These are phyloP conservation scores for Teunomyces aglyptinius DNA, from an alignment of 805 yeast species.

Conservation along the genomic window DNA sequence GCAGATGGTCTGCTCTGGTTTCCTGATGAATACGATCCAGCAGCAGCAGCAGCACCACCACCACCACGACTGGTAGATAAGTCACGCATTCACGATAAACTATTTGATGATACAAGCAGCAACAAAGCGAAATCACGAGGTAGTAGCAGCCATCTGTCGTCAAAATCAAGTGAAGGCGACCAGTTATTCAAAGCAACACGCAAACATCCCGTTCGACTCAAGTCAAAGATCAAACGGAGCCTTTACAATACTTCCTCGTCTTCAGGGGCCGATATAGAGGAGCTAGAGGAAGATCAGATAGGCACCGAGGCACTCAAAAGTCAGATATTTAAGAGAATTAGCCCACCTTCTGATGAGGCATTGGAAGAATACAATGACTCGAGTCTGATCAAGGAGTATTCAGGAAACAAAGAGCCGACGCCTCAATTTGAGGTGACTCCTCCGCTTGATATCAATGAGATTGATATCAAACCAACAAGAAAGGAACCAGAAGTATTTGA, in stretches of 20 bases:
- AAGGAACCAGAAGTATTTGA: slow-evolving; percentile 1
- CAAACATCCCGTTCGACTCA: background rate
- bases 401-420: background rate
- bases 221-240: background rate
- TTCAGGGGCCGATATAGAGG: background rate
- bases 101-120: slow-evolving; percentile 5
- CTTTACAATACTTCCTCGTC: background rate
- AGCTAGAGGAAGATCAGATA: background rate
- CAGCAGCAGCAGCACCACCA: slow-evolving; percentile 2
- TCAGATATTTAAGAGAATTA: slow-evolving; percentile 9
- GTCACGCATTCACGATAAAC: slow-evolving; percentile 29
- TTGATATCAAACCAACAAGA: slow-evolving; percentile 1
- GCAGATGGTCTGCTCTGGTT: slow-evolving; percentile 54
- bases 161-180: slow-evolving; percentile 2
- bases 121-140: background rate
- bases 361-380: background rate
- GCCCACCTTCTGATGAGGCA: slow-evolving; percentile 5
- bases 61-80: slow-evolving; percentile 1
- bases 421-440: slow-evolving; percentile 3
- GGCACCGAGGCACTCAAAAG: slow-evolving; percentile 4
- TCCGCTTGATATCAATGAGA: slow-evolving; percentile 6
- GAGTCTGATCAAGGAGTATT: background rate
- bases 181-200: background rate
- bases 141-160: slow-evolving; percentile 9
- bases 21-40: slow-evolving; percentile 21